Evolutionary conservation across 345 rosid species (phyloP).

Genomic region (Xanthoceras sorbifolium): DNA sequence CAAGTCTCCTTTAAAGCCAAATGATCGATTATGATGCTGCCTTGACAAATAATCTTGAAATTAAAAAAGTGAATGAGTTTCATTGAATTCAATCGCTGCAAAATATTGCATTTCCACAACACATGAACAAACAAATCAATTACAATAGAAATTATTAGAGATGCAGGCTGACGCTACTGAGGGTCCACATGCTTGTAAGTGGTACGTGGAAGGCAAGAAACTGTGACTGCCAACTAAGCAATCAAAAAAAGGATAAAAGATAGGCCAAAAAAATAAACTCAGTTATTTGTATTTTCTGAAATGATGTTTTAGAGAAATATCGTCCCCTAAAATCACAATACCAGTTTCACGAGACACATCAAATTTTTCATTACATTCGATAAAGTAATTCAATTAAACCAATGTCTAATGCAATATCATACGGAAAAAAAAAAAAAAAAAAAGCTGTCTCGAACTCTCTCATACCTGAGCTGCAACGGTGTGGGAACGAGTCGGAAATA

Average conservation of each 20-base stretch:
- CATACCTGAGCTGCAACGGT: constrained; percentile 98
- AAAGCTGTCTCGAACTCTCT: background rate
- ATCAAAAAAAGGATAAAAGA: too few relatives aligned
- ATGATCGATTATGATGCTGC: background rate
- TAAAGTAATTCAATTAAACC: background rate
- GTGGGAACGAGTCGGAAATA: constrained; percentile 94
- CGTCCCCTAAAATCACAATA: background rate
- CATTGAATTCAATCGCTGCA: background rate
- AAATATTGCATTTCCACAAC: background rate
- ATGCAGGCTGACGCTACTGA: background rate
- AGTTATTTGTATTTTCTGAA: too few relatives aligned
- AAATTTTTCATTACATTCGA: background rate
- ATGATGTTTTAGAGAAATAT: too few relatives aligned
- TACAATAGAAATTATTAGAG: background rate
- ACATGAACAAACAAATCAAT: background rate
- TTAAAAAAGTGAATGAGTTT: background rate
- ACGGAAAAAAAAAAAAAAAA: background rate
- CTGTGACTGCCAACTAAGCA: too few relatives aligned
- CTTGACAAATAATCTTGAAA: background rate
- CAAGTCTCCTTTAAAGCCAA: background rate
- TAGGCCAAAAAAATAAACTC: too few relatives aligned
- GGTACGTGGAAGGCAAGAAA: background rate
- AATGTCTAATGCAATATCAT: background rate
- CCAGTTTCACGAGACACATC: background rate
- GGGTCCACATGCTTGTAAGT: background rate